Evolutionary conservation across 805 yeast genomes (phyloP).

Genomic region (Ogataea pini): DNA sequence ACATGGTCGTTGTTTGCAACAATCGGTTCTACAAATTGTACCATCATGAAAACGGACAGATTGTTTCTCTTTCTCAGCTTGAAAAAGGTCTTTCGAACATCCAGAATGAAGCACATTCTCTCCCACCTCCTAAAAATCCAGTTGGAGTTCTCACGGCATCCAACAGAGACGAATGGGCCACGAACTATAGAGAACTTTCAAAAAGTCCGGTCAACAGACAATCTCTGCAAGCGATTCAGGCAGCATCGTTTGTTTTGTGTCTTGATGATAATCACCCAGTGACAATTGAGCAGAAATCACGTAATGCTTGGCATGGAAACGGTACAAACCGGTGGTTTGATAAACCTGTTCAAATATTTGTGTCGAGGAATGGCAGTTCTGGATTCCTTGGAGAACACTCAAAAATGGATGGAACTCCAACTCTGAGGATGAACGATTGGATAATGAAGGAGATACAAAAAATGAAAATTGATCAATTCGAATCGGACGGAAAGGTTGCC

Average conservation of each 20-base stretch:
- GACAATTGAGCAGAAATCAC: constrained; percentile 80
- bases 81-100: constrained; percentile 62
- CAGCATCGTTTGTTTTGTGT: constrained; percentile 78
- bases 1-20: constrained; percentile 69
- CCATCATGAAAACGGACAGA: constrained; percentile 51
- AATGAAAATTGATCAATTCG: constrained; percentile 17
- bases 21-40: constrained; percentile 79
- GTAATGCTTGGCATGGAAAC: constrained; percentile 92
- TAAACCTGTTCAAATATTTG: constrained; percentile 84
- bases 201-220: constrained; percentile 61
- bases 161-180: constrained; percentile 81
- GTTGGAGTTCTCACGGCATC: constrained; percentile 80
- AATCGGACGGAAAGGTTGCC: background rate
- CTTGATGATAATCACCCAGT: constrained; percentile 73
- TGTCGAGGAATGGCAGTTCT: constrained; percentile 79
- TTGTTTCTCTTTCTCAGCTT: constrained; percentile 48
- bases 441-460: constrained; percentile 60
- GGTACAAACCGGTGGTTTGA: constrained; percentile 90
- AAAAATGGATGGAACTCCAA: constrained; percentile 97
- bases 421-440: constrained; percentile 80
- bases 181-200: constrained; percentile 56
- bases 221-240: constrained; percentile 66
- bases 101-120: constrained; percentile 36
- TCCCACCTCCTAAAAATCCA: constrained; percentile 48
- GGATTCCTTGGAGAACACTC: constrained; percentile 97